A percentile compares a stretch with the other conserved stretches of the same genome.
These are phyloP conservation scores for Recurvomyces mirabilis DNA, from an alignment of 495 filamentous ascomycete genomes.

Conservation along the genomic window DNA sequence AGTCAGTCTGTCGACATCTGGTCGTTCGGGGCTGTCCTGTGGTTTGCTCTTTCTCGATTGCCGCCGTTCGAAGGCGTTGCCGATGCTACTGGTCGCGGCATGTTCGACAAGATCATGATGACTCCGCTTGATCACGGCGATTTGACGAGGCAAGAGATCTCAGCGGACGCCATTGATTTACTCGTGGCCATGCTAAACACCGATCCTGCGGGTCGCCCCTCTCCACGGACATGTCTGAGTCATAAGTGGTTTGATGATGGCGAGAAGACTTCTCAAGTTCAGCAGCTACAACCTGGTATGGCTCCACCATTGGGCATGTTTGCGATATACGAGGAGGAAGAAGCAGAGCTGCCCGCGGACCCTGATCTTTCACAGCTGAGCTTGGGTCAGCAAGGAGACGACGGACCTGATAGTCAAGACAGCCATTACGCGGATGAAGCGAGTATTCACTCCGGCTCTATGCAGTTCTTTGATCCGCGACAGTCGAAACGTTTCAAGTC, in stretches of 20 bases:
- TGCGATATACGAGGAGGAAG: conserved; percentile 41
- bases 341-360: conserved; percentile 38
- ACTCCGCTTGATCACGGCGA: conserved; percentile 50
- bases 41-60: conserved; percentile 59
- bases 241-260: conserved; percentile 54
- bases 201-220: conserved; percentile 57
- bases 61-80: conserved; percentile 67
- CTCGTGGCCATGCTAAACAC: conserved; percentile 64
- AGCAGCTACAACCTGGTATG: neutral
- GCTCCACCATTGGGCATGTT: conserved; percentile 22
- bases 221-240: conserved; percentile 47
- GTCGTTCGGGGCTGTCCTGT: conserved; percentile 87
- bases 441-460: conserved; percentile 25
- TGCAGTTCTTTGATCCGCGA: conserved; percentile 21
- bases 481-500: conserved; percentile 29
- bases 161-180: conserved; percentile 56
- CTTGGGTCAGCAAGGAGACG: conserved; percentile 36
- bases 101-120: conserved; percentile 78
- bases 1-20: conserved; percentile 86
- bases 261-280: neutral
- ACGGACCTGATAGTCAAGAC: conserved; percentile 4
- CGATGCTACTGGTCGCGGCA: conserved; percentile 45
- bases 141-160: conserved; percentile 45
- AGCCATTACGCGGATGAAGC: conserved; percentile 23
- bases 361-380: conserved; percentile 62